Conservation (phyloP, 208 protist genomes). For the Trypanosoma avium region DNA sequence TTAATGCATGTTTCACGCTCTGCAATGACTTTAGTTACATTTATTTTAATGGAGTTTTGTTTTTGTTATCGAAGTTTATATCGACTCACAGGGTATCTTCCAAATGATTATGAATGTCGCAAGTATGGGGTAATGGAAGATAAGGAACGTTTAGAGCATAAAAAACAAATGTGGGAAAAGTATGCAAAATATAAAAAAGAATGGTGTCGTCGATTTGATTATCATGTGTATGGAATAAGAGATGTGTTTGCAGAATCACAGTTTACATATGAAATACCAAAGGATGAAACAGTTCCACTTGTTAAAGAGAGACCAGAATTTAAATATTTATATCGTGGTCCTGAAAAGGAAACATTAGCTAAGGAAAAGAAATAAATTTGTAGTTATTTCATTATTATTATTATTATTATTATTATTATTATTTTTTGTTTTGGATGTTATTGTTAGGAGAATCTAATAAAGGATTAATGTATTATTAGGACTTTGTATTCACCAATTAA, state of each 20-base stretch:
- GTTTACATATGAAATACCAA: conserved; percentile 48
- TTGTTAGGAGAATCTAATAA: too few species aligned
- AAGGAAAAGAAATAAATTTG: conserved; percentile 15
- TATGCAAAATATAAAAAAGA: conserved; percentile 89
- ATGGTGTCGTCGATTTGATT: conserved; percentile 90
- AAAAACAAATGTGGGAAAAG: conserved; percentile 80
- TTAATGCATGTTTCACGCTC: conserved; percentile 40
- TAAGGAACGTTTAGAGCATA: conserved; percentile 70
- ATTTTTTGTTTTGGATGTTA: background rate
- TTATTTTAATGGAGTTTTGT: conserved; percentile 60
- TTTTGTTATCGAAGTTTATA: conserved; percentile 85
- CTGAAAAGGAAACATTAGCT: conserved; percentile 29
- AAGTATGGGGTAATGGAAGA: conserved; percentile 88
- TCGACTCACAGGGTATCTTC: conserved; percentile 72
- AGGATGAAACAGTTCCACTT: conserved; percentile 57
- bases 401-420: background rate
- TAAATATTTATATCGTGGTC: conserved; percentile 77
- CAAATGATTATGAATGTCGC: conserved; percentile 87
- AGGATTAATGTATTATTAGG: too few species aligned
- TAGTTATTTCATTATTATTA: background rate
- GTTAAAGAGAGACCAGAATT: conserved; percentile 70
- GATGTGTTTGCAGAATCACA: conserved; percentile 56
- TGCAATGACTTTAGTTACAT: conserved; percentile 45
- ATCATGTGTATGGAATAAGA: conserved; percentile 86
- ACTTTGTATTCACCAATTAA: too few species aligned